Conservation (phyloP, 202 grass and related monocot species). For the Zizania palustris region DNA sequence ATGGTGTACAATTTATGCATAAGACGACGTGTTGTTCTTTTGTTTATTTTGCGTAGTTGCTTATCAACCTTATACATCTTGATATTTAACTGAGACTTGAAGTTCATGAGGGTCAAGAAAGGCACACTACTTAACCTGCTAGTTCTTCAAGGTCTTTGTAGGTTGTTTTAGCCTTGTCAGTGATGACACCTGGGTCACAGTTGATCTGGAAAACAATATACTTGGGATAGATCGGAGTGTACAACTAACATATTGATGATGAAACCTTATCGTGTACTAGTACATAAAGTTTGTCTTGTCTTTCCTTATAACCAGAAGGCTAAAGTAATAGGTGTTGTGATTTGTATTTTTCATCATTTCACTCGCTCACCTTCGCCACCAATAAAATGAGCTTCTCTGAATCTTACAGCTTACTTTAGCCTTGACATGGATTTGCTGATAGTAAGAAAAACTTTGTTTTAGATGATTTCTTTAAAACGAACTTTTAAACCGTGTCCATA, state of each 20-base stretch:
- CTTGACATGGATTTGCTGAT: background rate
- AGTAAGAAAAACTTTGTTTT: background rate
- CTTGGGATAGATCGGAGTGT: background rate
- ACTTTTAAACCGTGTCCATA: background rate
- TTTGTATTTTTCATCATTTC: background rate
- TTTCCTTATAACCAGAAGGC: background rate
- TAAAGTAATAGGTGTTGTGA: conserved; percentile 5
- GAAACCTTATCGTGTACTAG: conserved; percentile 2
- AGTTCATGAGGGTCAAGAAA: background rate
- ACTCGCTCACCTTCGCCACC: background rate
- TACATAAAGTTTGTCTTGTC: background rate
- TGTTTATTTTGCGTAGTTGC: conserved; percentile 1
- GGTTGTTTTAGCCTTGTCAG: background rate
- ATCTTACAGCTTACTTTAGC: background rate
- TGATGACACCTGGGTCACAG: background rate
- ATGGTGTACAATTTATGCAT: conserved; percentile 27
- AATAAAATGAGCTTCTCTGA: background rate
- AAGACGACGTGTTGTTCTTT: conserved; percentile 11
- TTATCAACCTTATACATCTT: background rate
- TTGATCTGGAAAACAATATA: conserved; percentile 1
- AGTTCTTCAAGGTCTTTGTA: conserved; percentile 14
- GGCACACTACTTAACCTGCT: background rate
- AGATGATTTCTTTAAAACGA: background rate
- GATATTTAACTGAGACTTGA: background rate
- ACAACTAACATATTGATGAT: background rate